These are phyloP conservation scores for Claviceps cyperi DNA, from an alignment of 2,329 filamentous ascomycete genomes.

Conservation along the genomic window DNA sequence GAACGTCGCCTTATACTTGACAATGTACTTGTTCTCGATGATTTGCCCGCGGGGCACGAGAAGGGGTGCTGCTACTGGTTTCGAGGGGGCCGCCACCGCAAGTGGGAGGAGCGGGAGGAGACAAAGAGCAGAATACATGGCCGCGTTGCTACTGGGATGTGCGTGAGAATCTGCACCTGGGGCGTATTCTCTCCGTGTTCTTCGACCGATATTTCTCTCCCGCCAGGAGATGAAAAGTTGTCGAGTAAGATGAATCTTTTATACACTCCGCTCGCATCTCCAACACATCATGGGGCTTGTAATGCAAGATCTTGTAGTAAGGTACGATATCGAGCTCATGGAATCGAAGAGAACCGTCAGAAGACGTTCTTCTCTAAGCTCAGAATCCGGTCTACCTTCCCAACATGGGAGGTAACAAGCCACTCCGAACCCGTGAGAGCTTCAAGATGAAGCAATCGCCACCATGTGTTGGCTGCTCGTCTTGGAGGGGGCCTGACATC, in stretches of 20 bases:
- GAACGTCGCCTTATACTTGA: slow-evolving; percentile 14
- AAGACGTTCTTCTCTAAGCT: too few species aligned
- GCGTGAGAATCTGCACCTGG: too few species aligned
- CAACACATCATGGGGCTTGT: too few species aligned
- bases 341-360: too few species aligned
- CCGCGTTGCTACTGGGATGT: neutral
- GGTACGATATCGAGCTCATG: too few species aligned
- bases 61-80: slow-evolving; percentile 13
- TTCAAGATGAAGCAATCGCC: neutral
- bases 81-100: slow-evolving; percentile 9
- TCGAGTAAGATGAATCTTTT: too few species aligned
- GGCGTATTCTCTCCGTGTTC: too few species aligned
- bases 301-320: too few species aligned
- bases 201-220: too few species aligned
- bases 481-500: neutral
- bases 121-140: slow-evolving; percentile 2
- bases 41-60: slow-evolving; percentile 8
- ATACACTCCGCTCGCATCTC: too few species aligned
- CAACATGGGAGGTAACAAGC: neutral
- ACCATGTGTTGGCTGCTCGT: neutral
- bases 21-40: slow-evolving; percentile 17
- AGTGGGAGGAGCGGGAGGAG: slow-evolving; percentile 11
- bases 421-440: neutral
- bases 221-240: too few species aligned
- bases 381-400: neutral